Evolutionary conservation across 140 eudicot genomes (phyloP).

Genomic region (Senecio squalidus): DNA sequence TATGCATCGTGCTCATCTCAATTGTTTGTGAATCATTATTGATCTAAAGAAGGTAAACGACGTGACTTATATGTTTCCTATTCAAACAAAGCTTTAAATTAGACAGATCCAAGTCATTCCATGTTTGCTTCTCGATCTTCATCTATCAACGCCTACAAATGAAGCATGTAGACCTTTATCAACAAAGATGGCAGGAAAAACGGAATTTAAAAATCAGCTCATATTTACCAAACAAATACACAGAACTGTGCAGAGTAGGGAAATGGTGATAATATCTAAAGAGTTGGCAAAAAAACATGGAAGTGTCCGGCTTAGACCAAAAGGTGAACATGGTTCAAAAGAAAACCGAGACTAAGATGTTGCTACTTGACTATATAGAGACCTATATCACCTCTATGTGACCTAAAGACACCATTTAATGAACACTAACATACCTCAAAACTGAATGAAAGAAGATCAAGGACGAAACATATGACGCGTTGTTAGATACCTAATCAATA

Average conservation of each 20-base stretch:
- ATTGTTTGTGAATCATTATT: slow-evolving; percentile 23
- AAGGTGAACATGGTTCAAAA: neutral
- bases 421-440: slow-evolving; percentile 57
- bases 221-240: neutral
- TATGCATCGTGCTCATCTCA: slow-evolving; percentile 12
- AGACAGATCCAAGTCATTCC: slow-evolving; percentile 39
- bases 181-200: slow-evolving; percentile 14
- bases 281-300: neutral
- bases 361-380: neutral
- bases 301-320: neutral
- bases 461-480: slow-evolving; percentile 40
- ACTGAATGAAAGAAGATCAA: slow-evolving; percentile 55
- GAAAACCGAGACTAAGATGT: neutral
- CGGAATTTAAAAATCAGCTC: neutral
- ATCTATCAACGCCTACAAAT: slow-evolving; percentile 83
- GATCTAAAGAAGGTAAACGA: slow-evolving; percentile 6
- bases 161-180: slow-evolving; percentile 47
- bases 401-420: neutral
- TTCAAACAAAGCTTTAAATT: slow-evolving; percentile 6
- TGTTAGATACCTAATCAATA: slow-evolving; percentile 92
- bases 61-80: slow-evolving; percentile 20
- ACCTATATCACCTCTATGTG: neutral
- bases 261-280: too few relatives aligned
- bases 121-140: slow-evolving; percentile 66
- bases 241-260: neutral